Conservation (phyloP, 2,329 filamentous ascomycete species). For the Elsinoe australis region DNA sequence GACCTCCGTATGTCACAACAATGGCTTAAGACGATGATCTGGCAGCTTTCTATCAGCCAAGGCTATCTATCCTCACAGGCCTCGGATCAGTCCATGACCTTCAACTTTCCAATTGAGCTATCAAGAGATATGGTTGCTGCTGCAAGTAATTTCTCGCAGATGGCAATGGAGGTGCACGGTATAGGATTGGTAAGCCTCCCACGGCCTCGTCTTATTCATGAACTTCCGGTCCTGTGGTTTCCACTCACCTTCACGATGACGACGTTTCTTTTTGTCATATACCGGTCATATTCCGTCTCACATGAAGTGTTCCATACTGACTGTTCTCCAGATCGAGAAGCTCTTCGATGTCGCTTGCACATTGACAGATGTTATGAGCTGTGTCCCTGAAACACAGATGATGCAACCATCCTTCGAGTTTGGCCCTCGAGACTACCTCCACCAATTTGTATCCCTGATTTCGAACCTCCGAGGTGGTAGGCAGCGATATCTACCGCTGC, state of each 20-base stretch:
- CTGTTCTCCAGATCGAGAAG: constrained; percentile 58
- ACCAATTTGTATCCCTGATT: constrained; percentile 58
- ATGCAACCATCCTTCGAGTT: constrained; percentile 51
- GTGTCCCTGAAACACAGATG: constrained; percentile 40
- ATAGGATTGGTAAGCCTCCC: constrained; percentile 58
- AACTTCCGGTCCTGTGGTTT: no score
- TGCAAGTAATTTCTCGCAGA: constrained; percentile 62
- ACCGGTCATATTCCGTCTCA: no score
- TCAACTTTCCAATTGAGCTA: constrained; percentile 56
- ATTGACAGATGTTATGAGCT: constrained; percentile 64
- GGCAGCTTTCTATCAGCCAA: constrained; percentile 62
- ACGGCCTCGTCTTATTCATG: background rate
- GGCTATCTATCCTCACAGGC: constrained; percentile 52
- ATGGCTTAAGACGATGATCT: constrained; percentile 64
- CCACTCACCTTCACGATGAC: no score
- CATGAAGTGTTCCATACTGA: constrained; percentile 5
- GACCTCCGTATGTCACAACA: constrained; percentile 63
- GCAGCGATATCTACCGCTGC: constrained; percentile 66
- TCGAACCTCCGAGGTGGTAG: constrained; percentile 66
- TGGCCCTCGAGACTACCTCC: constrained; percentile 66
- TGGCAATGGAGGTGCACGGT: constrained; percentile 66
- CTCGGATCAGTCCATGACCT: constrained; percentile 52
- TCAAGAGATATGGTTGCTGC: constrained; percentile 53
- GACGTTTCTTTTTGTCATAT: no score
- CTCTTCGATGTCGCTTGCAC: constrained; percentile 68